These are phyloP conservation scores for Colletotrichum tropicicola DNA, from an alignment of 2,329 filamentous ascomycete genomes.

Conservation along the genomic window DNA sequence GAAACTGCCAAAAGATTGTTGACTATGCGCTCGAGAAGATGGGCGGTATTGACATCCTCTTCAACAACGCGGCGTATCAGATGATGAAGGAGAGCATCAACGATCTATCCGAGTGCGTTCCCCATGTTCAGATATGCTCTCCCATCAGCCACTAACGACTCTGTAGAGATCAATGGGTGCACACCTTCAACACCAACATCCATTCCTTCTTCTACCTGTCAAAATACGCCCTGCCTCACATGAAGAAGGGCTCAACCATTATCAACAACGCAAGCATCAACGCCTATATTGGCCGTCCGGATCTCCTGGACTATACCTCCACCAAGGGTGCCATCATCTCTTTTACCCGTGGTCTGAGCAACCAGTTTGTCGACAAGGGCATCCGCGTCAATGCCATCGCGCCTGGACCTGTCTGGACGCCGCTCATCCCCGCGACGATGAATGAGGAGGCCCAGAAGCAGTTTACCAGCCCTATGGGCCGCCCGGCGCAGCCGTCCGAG, in stretches of 20 bases:
- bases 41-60: conserved; percentile 77
- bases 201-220: conserved; percentile 83
- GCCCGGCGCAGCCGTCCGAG: conserved; percentile 82
- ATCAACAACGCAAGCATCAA: conserved; percentile 91
- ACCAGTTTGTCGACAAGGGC: conserved; percentile 76
- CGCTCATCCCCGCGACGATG: conserved; percentile 79
- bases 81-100: conserved; percentile 78
- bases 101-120: conserved; percentile 74
- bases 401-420: conserved; percentile 83
- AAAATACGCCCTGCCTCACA: conserved; percentile 79
- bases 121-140: conserved; percentile 9
- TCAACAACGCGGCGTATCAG: conserved; percentile 75
- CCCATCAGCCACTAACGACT: not conserved
- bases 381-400: conserved; percentile 82
- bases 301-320: conserved; percentile 83
- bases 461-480: conserved; percentile 79
- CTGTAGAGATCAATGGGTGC: conserved; percentile 74
- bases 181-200: conserved; percentile 86
- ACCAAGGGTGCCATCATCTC: conserved; percentile 82
- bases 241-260: conserved; percentile 78
- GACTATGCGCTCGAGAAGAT: conserved; percentile 72
- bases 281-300: conserved; percentile 81
- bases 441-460: conserved; percentile 73
- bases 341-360: conserved; percentile 81
- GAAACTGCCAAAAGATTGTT: conserved; percentile 76